Conservation (phyloP, 2,329 filamentous ascomycete genomes). For the Teratosphaeria viscida region DNA sequence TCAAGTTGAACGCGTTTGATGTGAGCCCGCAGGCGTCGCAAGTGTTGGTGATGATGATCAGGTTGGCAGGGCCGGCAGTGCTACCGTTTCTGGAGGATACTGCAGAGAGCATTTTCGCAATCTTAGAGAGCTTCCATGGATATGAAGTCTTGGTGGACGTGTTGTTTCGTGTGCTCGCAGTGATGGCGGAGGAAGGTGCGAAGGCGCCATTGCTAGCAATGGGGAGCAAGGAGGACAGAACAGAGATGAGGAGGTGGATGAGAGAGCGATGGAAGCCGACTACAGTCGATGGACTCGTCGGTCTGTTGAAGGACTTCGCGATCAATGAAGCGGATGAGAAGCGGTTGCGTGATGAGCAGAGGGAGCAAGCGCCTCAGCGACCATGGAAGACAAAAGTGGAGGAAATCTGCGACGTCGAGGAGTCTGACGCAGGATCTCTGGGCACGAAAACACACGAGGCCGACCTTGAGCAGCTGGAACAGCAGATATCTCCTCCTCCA, state of each 20-base stretch:
- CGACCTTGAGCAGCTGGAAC: constrained; percentile 10
- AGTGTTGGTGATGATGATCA: constrained; percentile 89
- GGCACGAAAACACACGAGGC: constrained; percentile 3
- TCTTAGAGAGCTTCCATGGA: constrained; percentile 89
- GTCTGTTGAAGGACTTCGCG: constrained; percentile 13
- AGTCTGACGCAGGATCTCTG: neutral
- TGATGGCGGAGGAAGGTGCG: constrained; percentile 73
- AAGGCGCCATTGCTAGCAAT: constrained; percentile 41
- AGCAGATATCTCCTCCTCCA: constrained; percentile 42
- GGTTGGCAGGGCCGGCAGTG: constrained; percentile 67
- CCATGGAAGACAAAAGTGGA: constrained; percentile 23
- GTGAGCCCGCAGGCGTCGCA: constrained; percentile 84
- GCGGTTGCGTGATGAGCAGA: neutral
- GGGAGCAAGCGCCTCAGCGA: constrained; percentile 12
- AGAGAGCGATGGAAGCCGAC: constrained; percentile 13
- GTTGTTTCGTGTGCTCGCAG: constrained; percentile 71
- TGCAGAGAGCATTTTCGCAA: constrained; percentile 80
- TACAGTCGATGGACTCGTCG: constrained; percentile 37
- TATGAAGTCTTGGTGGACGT: constrained; percentile 78
- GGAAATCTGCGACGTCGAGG: constrained; percentile 1
- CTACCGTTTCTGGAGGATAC: constrained; percentile 88
- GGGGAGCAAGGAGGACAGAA: constrained; percentile 15
- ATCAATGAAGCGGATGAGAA: constrained; percentile 24
- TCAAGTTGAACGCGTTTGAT: constrained; percentile 84
- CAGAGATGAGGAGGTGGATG: constrained; percentile 2